These are phyloP conservation scores for Coemansia sp. DNA, from an alignment of 192 early-diverging fungal species.

Conservation along the genomic window DNA sequence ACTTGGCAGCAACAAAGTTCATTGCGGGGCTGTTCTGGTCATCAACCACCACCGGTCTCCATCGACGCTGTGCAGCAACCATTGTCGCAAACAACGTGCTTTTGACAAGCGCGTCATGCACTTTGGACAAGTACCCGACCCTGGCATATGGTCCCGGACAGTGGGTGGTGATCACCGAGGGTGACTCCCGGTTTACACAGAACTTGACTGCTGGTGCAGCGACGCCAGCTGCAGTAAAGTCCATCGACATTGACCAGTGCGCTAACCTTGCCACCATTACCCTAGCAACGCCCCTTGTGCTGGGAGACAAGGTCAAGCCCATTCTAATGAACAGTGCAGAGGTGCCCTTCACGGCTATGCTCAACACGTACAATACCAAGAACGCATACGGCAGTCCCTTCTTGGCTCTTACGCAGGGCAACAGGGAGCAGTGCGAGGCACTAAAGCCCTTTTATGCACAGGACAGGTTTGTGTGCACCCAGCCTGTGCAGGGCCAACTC, in stretches of 20 bases:
- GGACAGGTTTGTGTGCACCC: slow-evolving; percentile 26
- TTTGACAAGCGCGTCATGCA: slow-evolving; percentile 38
- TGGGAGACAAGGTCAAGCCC: slow-evolving; percentile 16
- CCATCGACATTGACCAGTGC: slow-evolving; percentile 27
- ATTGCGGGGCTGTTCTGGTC: slow-evolving; percentile 48
- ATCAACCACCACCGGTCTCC: slow-evolving; percentile 14
- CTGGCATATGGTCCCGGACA: slow-evolving; percentile 25
- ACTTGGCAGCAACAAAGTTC: slow-evolving; percentile 25
- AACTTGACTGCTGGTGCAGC: not conserved
- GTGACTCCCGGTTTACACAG: slow-evolving; percentile 25
- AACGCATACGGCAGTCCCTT: slow-evolving; percentile 18
- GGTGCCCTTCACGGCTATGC: not conserved
- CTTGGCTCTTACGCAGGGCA: slow-evolving; percentile 22
- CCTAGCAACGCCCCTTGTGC: slow-evolving; percentile 11
- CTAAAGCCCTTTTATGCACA: slow-evolving; percentile 14
- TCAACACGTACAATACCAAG: slow-evolving; percentile 28
- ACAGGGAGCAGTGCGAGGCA: slow-evolving; percentile 13
- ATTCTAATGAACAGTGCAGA: slow-evolving; percentile 23
- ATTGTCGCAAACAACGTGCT: slow-evolving; percentile 35
- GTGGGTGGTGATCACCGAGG: slow-evolving; percentile 27
- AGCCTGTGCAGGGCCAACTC: slow-evolving; percentile 32
- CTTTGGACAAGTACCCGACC: slow-evolving; percentile 16
- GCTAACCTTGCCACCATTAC: slow-evolving; percentile 36
- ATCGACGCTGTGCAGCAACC: slow-evolving; percentile 39
- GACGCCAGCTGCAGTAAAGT: slow-evolving; percentile 9